A percentile compares a stretch with the other conserved stretches of the same genome.
These are phyloP conservation scores for Alternaria ethzedia DNA, from an alignment of 2,329 filamentous ascomycete species.

Conservation along the genomic window DNA sequence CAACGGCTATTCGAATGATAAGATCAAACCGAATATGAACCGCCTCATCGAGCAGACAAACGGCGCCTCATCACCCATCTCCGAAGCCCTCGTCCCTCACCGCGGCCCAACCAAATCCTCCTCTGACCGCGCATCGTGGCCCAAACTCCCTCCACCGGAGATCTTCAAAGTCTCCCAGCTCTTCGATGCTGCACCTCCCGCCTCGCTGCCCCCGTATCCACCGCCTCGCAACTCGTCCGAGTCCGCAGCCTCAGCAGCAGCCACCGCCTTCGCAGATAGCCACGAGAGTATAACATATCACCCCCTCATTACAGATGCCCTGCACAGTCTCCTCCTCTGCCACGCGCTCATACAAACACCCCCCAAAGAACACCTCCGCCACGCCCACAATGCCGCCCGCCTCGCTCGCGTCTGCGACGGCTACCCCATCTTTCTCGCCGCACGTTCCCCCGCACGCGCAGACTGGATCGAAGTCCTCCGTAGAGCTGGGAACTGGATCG, in stretches of 20 bases:
- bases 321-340: constrained; percentile 78
- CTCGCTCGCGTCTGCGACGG: constrained; percentile 76
- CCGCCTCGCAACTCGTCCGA: constrained; percentile 40
- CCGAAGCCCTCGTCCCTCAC: constrained; percentile 55
- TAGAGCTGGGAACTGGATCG: constrained; percentile 72
- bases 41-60: constrained; percentile 37
- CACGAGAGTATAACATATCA: constrained; percentile 79
- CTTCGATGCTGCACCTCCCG: constrained; percentile 72
- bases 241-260: constrained; percentile 39
- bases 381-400: constrained; percentile 81
- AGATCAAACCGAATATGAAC: constrained; percentile 25
- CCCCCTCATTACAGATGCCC: constrained; percentile 76
- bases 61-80: constrained; percentile 27
- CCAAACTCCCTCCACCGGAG: constrained; percentile 56
- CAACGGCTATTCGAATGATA: constrained; percentile 16
- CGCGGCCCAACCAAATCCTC: constrained; percentile 37
- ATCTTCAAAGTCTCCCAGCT: constrained; percentile 67
- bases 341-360: constrained; percentile 83
- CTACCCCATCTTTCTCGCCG: constrained; percentile 79
- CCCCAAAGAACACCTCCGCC: constrained; percentile 75
- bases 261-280: constrained; percentile 50
- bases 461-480: constrained; percentile 82
- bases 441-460: constrained; percentile 72
- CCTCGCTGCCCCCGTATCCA: constrained; percentile 72
- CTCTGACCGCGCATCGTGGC: constrained; percentile 49